Percentiles rank a stretch among this genome's conserved stretches.
Conservation (phyloP, 179 eudicot species). For the Amaranthus tricolor region DNA sequence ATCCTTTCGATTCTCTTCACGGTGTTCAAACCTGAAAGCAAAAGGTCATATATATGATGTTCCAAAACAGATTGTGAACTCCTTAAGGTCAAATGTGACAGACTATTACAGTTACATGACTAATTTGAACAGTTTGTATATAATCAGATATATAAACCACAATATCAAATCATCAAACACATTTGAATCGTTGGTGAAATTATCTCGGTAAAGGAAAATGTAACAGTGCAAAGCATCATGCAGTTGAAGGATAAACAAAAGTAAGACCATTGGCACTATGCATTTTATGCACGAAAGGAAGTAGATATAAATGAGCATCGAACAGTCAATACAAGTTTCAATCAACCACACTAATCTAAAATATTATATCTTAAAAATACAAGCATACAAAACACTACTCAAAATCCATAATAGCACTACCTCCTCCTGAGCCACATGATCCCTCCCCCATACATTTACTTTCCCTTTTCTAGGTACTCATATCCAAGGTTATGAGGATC, state of each 20-base stretch:
- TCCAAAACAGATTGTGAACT: not conserved
- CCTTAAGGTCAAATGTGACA: not conserved
- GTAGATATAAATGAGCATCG: not conserved
- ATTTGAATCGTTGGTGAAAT: not conserved
- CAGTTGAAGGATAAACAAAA: not conserved
- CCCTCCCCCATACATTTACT: too few species aligned
- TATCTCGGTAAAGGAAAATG: not conserved
- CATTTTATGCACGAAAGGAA: not conserved
- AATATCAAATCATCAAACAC: not conserved
- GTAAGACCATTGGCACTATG: not conserved
- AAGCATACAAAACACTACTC: too few species aligned
- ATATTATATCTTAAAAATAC: too few species aligned
- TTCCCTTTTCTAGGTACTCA: too few species aligned
- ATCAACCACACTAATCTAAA: too few species aligned
- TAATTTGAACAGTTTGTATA: not conserved
- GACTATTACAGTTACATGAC: not conserved
- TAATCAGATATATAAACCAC: not conserved
- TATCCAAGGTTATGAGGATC: too few species aligned
- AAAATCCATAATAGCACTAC: too few species aligned
- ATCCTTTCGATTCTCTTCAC: conserved; percentile 98
- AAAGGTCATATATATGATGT: not conserved
- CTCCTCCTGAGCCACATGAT: too few species aligned
- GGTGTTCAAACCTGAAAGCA: conserved; percentile 75
- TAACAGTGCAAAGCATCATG: not conserved
- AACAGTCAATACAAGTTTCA: not conserved